These are phyloP conservation scores for Coffea humblotiana DNA, from an alignment of 305 asterid species.

Conservation along the genomic window DNA sequence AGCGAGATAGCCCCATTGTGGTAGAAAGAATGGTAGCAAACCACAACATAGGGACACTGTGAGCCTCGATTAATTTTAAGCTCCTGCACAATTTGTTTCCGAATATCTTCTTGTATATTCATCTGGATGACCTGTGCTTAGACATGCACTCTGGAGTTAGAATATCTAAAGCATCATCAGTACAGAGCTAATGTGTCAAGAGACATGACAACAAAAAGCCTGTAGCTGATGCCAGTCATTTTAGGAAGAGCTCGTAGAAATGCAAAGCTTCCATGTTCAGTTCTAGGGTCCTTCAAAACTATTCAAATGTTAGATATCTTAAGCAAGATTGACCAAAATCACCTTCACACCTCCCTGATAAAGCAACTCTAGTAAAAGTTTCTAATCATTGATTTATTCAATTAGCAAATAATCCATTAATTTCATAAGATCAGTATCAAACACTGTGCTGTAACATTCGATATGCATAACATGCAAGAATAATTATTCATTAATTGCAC, in stretches of 20 bases:
- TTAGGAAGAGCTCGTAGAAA: constrained; percentile 8
- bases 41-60: constrained; percentile 77
- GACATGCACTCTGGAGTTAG: constrained; percentile 18
- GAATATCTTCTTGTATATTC: constrained; percentile 85
- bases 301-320: not conserved
- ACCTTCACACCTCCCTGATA: not conserved
- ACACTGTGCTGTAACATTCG: not conserved
- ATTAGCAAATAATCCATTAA: not conserved
- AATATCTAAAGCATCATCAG: constrained; percentile 3
- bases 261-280: not conserved
- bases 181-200: constrained; percentile 6
- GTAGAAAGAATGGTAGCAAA: constrained; percentile 95
- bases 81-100: constrained; percentile 97
- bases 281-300: not conserved
- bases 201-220: not conserved
- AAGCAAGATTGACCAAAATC: not conserved
- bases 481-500: not conserved
- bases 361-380: not conserved
- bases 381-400: not conserved
- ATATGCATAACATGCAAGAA: not conserved
- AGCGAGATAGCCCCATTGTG: constrained; percentile 96
- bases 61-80: constrained; percentile 93
- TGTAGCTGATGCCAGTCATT: not conserved
- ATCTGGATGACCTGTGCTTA: constrained; percentile 82
- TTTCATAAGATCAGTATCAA: not conserved